Base-by-base conservation (phyloP, 352 stramenopile genomes). In the Achlya hypogyna region DNA sequence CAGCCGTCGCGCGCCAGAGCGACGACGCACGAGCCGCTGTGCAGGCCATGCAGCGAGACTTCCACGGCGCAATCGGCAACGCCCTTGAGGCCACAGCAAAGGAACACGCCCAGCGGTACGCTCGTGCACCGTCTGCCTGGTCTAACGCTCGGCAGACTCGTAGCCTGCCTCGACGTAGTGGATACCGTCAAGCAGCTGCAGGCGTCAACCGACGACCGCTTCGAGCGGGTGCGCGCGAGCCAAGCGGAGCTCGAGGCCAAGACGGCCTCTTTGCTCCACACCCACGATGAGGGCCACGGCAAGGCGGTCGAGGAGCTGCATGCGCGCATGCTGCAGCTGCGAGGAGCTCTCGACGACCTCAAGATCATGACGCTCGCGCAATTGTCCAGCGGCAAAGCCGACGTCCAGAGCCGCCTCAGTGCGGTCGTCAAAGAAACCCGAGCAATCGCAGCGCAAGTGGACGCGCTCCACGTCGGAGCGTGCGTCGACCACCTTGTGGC, bases 221-320 rank as follows among this genome's bases (percentile, higher is more conserved):
- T 65, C 4, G 58, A 65, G 27, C 14, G 29, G 9, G 18, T 65
- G 32, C 40, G 45, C 27, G 16, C 29, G 29, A 29, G 42, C 9
- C 53, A 38, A 38, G 29, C 58, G 12, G 32, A 20, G 18, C 20
- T 65, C 12, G 58, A 65, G 12, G 27, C 20, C 10, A 51, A 18
- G 12, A 65, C 58, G 4, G 18, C 27, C 4, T 32, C 32, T 1
- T 20, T 31, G 2, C 16, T 65, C 6, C 22, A 14, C n/a, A 14
- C 51, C 6, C 18, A 51, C 5, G 18, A 65, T n/a, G 58, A 32
- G 2, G 28, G 29, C 8, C 29, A 51, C 12, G 2, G 23, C 4
- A 53, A 52, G 8, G 58, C 29, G 16, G 20, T 65, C 12, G 58
- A 47, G 14, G 58, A 65, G 9, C 38, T 65, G 3, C 58, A 65